Evolutionary conservation across 371 early-diverging fungal genomes (phyloP).

Genomic region (Mortierella sp.): DNA sequence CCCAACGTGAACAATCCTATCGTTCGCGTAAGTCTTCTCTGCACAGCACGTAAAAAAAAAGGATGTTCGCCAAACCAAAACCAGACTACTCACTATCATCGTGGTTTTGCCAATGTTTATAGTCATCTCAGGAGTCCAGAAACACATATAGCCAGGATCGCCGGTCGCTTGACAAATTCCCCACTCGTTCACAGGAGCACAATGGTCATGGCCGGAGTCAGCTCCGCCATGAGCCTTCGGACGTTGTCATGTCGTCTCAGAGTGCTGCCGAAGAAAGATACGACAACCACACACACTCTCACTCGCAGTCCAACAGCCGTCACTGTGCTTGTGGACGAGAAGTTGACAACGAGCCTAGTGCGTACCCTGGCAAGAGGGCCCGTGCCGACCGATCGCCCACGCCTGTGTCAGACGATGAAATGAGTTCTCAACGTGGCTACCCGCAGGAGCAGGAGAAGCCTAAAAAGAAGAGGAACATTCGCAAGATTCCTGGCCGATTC

Average conservation of each 20-base stretch:
- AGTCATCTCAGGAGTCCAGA: not conserved
- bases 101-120: not conserved
- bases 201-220: not conserved
- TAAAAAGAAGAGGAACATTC: conserved; percentile 14
- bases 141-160: not conserved
- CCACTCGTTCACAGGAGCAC: not conserved
- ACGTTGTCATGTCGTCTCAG: not conserved
- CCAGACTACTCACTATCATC: not conserved
- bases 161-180: not conserved
- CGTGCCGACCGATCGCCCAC: not conserved
- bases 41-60: too few relatives aligned
- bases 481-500: conserved; percentile 45
- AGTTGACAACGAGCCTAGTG: not conserved
- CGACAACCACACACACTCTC: not conserved
- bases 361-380: not conserved
- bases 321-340: not conserved
- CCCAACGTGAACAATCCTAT: not conserved
- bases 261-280: not conserved
- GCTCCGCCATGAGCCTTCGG: not conserved
- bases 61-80: not conserved
- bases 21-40: not conserved
- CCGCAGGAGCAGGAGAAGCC: conserved; percentile 1
- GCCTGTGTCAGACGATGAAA: not conserved
- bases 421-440: not conserved
- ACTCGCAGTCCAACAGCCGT: not conserved